phyloP scores from a whole-genome alignment of 805 yeast species.

The Ogataea minuta region DNA sequence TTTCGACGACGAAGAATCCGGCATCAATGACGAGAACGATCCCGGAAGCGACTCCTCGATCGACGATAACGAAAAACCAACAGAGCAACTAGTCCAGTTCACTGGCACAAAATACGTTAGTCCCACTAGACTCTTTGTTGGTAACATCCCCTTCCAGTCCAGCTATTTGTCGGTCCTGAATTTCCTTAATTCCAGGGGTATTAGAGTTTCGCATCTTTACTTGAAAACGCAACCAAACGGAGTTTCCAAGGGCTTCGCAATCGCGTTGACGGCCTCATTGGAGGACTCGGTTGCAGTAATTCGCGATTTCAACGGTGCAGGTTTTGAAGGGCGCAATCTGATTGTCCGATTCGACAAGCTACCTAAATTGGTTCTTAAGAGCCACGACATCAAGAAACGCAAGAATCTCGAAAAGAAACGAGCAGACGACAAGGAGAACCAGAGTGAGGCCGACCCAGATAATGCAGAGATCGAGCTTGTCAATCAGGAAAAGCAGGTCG shows the following conservation, averaged over 20 bases:
- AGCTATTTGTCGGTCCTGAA: slow-evolving; percentile 18
- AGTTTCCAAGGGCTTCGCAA: slow-evolving; percentile 59
- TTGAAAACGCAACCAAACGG: slow-evolving; percentile 42
- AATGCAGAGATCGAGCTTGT: slow-evolving; percentile 8
- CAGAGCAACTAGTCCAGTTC: slow-evolving; percentile 25
- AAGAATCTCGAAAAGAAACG: slow-evolving; percentile 16
- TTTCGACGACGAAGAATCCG: slow-evolving; percentile 15
- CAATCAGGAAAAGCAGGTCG: slow-evolving; percentile 27
- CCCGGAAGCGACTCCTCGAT: slow-evolving; percentile 6
- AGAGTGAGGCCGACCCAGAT: not conserved
- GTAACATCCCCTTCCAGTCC: slow-evolving; percentile 51
- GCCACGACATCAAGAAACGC: slow-evolving; percentile 25
- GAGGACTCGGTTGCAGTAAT: slow-evolving; percentile 50
- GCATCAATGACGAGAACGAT: not conserved
- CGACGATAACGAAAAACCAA: slow-evolving; percentile 25
- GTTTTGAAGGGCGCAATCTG: slow-evolving; percentile 58
- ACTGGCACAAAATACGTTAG: slow-evolving; percentile 36
- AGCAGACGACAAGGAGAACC: slow-evolving; percentile 10
- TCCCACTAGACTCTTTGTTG: slow-evolving; percentile 48
- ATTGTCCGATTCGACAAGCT: slow-evolving; percentile 61
- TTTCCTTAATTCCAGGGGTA: slow-evolving; percentile 15
- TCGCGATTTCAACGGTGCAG: slow-evolving; percentile 45
- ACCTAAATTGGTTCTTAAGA: slow-evolving; percentile 38
- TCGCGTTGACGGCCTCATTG: slow-evolving; percentile 49
- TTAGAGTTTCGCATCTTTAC: slow-evolving; percentile 15